Percentiles rank a stretch among this genome's conserved stretches.
Evolutionary conservation across 2,329 filamentous ascomycete genomes (phyloP).

Genomic region (Aspergillus flavus): DNA sequence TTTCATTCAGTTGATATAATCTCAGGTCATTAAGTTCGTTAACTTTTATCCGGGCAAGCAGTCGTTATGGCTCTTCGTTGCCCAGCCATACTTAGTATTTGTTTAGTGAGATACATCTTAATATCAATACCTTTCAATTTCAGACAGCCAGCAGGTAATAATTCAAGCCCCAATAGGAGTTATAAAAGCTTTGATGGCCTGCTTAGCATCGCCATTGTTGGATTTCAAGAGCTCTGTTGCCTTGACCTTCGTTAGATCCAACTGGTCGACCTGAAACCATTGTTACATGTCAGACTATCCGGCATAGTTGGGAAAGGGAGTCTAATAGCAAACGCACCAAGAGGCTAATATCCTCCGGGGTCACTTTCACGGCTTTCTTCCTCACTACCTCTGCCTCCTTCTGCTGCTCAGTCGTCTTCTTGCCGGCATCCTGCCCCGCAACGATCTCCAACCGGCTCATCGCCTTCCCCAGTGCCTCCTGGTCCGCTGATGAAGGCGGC

Average conservation of each 20-base stretch:
- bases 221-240: conserved; percentile 50
- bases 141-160: neutral
- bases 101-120: neutral
- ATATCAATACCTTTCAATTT: neutral
- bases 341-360: conserved; percentile 48
- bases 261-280: conserved; percentile 42
- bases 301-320: too few species aligned
- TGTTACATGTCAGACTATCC: neutral
- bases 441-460: conserved; percentile 53
- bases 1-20: neutral
- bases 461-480: conserved; percentile 53
- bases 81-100: neutral
- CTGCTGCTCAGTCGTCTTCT: conserved; percentile 26
- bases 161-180: conserved; percentile 25
- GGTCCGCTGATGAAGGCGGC: conserved; percentile 41
- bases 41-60: neutral
- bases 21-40: neutral
- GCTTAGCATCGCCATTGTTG: conserved; percentile 48
- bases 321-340: conserved; percentile 40
- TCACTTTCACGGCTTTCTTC: conserved; percentile 49
- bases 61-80: neutral
- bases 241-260: conserved; percentile 50
- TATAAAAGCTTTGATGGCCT: conserved; percentile 48
- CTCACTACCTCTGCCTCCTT: conserved; percentile 35
- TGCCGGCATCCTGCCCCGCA: conserved; percentile 29